Conservation (phyloP, 495 filamentous ascomycete species). For the Penicillium cinerascens region DNA sequence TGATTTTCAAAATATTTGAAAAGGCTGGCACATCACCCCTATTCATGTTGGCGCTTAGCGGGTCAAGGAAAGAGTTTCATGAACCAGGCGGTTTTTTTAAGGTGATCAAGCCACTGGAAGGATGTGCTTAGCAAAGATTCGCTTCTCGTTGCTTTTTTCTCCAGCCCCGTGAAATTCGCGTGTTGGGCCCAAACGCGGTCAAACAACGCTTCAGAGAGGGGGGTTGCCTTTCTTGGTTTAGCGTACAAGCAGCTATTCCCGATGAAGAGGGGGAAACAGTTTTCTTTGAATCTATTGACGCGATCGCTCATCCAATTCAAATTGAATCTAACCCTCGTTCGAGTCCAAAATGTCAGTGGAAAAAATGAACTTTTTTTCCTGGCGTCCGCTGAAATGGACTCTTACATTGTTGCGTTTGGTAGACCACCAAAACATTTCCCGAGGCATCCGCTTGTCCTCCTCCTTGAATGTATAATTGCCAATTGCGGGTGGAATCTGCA, state of each 20-base stretch:
- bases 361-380: too few relatives aligned
- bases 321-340: too few relatives aligned
- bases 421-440: too few relatives aligned
- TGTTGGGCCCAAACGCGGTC: neutral
- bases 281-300: too few relatives aligned
- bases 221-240: neutral
- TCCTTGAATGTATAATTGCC: too few relatives aligned
- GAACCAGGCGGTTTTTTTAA: neutral
- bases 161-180: neutral
- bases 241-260: neutral
- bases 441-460: too few relatives aligned
- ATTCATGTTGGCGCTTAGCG: neutral
- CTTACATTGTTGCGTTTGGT: too few relatives aligned
- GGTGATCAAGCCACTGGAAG: neutral
- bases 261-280: neutral
- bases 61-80: neutral
- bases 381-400: too few relatives aligned
- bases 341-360: too few relatives aligned
- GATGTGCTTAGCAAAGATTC: neutral
- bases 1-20: neutral
- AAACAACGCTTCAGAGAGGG: neutral
- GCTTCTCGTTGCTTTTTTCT: neutral
- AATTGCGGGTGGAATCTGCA: too few relatives aligned
- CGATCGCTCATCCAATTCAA: too few relatives aligned
- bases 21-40: neutral